Base-by-base conservation (phyloP, 345 rosid genomes). In the Excoecaria cochinchinensis region DNA sequence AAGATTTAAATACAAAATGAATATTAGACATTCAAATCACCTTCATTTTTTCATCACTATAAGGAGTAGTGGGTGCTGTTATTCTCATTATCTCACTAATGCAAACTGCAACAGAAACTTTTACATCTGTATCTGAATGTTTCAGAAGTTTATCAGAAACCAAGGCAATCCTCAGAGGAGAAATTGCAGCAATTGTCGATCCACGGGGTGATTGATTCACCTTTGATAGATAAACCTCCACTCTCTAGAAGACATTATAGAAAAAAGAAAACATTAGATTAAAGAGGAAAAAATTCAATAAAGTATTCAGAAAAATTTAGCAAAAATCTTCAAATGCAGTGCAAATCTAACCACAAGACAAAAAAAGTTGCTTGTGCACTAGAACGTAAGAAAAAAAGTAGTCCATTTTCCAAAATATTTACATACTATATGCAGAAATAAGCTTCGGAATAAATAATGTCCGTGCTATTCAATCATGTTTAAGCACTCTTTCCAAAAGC, bases 11-110 rank as follows among this genome's bases (percentile, higher is more conserved):
- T 22, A 53, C 62, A 51, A 66, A 82, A 42, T 21, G 24, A 9
- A 14, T 11, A 44, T 56, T 19, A 44, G 44, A 77, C 8, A 42
- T 42, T 19, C 2, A 42, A 50, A 55, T 19, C 36, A 92, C 97
- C 97, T 89, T 87, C 96, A 94, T 90, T 44, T 73, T 68, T 19
- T 87, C 82, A 80, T 92, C 96, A 55, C 80, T 51, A 55, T 85
- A 92, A 3, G 97, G 96, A 56, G 88, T 87, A 51, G 83, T 87
- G 0, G 95, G 98, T 4, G 97, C 97, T 31, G 94, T 87, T 77
- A 92, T 90, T 85, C 97, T 86, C 55, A 86, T 80, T 19, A 89
- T 85, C 76, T 92, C 91, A 31, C 79, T 90, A 38, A 92, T 73
- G 86, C 98, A 92, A 19, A 88, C 91, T 70, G 86, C 85, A 79